phyloP scores from a whole-genome alignment of 192 early-diverging fungal genomes.

The Rhizoclosmatium globosum region DNA sequence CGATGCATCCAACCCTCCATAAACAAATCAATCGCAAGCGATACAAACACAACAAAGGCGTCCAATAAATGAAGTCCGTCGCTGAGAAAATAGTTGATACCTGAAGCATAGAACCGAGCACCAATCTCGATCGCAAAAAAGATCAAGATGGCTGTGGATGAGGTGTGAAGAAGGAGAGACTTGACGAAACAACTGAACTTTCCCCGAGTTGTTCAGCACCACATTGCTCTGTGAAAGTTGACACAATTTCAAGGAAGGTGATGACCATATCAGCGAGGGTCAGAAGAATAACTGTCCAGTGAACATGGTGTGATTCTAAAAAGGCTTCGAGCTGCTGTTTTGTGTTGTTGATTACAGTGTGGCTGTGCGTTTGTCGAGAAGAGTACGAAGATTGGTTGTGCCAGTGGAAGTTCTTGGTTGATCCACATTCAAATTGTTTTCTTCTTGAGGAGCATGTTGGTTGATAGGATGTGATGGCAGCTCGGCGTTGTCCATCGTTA shows the following conservation, averaged over 20 bases:
- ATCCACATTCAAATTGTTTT: too few relatives aligned
- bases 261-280: conserved; percentile 35
- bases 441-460: too few relatives aligned
- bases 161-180: conserved; percentile 23
- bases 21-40: conserved; percentile 36
- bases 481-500: too few relatives aligned
- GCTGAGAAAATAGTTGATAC: conserved; percentile 31
- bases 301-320: conserved; percentile 35
- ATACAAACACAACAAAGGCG: conserved; percentile 40
- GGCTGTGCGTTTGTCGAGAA: not conserved
- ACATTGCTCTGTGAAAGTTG: conserved; percentile 28
- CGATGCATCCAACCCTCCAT: conserved; percentile 31
- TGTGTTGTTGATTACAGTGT: not conserved
- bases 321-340: not conserved
- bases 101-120: conserved; percentile 37
- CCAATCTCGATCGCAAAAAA: conserved; percentile 37
- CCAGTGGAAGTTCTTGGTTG: too few relatives aligned
- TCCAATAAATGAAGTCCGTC: conserved; percentile 42
- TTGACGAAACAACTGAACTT: not conserved
- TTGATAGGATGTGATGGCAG: too few relatives aligned
- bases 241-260: conserved; percentile 44
- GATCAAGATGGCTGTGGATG: conserved; percentile 35
- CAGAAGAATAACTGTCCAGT: conserved; percentile 37
- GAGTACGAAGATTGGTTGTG: too few relatives aligned
- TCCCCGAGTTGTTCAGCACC: not conserved